Percentiles rank a stretch among this genome's conserved stretches.
phyloP scores from a whole-genome alignment of 1,139 yeast species.

The Hansenula sp. region DNA sequence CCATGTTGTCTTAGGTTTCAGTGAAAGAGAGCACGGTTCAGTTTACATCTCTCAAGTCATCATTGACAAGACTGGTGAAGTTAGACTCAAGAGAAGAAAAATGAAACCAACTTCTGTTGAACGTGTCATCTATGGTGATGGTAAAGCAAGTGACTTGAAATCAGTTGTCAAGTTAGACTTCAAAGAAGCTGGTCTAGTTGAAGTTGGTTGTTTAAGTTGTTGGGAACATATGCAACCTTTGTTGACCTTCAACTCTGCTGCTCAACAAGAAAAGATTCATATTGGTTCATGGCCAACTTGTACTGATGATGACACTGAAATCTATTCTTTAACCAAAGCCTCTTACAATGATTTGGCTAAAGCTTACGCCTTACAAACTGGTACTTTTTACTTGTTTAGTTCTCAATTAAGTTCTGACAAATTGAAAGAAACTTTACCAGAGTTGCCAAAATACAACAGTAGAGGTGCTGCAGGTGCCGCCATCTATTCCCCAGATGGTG shows the following conservation, averaged over 20 bases:
- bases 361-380: constrained; percentile 3
- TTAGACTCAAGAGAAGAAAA: constrained; percentile 10
- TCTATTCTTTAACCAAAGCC: neutral
- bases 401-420: constrained; percentile 2
- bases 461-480: neutral
- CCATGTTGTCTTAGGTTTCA: constrained; percentile 8
- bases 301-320: neutral
- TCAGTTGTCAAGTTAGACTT: constrained; percentile 3
- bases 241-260: constrained; percentile 13
- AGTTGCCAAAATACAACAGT: neutral
- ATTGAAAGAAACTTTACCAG: neutral
- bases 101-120: constrained; percentile 15
- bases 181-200: neutral
- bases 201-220: constrained; percentile 18
- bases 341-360: constrained; percentile 3
- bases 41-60: constrained; percentile 12
- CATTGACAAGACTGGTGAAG: constrained; percentile 9
- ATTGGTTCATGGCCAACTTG: constrained; percentile 10
- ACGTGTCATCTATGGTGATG: constrained; percentile 19
- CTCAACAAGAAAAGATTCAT: constrained; percentile 10
- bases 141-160: constrained; percentile 16
- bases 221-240: constrained; percentile 23
- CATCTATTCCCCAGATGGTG: constrained; percentile 5
- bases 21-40: constrained; percentile 13
- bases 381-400: constrained; percentile 3